phyloP scores from a whole-genome alignment of 306 rosid genomes.

The Cucumis hystrix region DNA sequence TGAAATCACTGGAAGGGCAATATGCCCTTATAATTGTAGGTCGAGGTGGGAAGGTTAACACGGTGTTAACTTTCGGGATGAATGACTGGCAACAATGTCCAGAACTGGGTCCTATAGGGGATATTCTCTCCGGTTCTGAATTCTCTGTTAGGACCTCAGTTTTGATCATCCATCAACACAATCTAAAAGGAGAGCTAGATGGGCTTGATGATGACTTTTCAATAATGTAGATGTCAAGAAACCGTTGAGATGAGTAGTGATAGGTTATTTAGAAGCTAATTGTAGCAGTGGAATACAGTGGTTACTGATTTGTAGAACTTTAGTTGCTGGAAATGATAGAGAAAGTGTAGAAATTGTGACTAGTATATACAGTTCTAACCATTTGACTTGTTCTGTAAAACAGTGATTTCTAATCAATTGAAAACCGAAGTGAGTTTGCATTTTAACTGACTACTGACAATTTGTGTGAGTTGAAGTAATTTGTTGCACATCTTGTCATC shows the following conservation, averaged over 20 bases:
- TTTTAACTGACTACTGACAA: background rate
- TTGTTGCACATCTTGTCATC: too few species aligned
- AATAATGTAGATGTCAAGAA: constrained; percentile 34
- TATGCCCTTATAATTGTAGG: constrained; percentile 75
- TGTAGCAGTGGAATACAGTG: background rate
- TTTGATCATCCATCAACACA: constrained; percentile 68
- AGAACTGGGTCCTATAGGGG: constrained; percentile 88
- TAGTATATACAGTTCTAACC: background rate
- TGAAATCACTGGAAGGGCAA: constrained; percentile 63
- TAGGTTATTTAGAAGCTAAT: constrained; percentile 4
- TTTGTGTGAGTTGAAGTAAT: background rate
- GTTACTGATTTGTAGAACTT: constrained; percentile 5
- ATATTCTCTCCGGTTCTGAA: constrained; percentile 82
- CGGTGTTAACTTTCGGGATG: constrained; percentile 69
- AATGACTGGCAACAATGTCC: constrained; percentile 94
- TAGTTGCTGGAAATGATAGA: constrained; percentile 24
- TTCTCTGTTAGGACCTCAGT: constrained; percentile 50
- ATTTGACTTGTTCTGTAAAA: background rate
- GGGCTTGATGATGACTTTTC: constrained; percentile 89
- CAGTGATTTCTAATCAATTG: background rate
- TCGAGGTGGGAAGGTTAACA: constrained; percentile 60
- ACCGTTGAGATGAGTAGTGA: background rate
- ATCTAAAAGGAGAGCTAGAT: constrained; percentile 60
- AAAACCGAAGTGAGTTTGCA: background rate
- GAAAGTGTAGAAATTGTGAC: constrained; percentile 20